Percentiles rank a stretch among this genome's conserved stretches.
Conservation (phyloP, 208 protist genomes). For the Wallacemonas sp. region DNA sequence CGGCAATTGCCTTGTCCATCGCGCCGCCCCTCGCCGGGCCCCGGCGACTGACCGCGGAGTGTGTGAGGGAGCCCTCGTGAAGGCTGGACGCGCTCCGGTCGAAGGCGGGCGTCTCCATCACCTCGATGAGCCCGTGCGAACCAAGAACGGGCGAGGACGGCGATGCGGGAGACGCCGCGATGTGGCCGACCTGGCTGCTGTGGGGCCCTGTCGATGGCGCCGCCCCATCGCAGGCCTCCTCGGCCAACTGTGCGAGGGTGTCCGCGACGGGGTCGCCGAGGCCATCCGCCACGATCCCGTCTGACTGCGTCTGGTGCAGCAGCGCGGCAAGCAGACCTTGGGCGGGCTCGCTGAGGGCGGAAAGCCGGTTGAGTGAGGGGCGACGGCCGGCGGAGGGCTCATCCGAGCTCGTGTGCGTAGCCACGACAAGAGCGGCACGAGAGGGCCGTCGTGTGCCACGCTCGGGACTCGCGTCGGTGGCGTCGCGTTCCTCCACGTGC, state of each 20-base stretch:
- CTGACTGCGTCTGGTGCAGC: neutral
- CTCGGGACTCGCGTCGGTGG: neutral
- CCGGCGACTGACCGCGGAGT: neutral
- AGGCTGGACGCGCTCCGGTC: too few relatives aligned
- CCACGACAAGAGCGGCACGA: too few relatives aligned
- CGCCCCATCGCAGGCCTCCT: slow-evolving; percentile 4
- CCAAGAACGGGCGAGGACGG: too few relatives aligned
- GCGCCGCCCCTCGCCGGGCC: neutral
- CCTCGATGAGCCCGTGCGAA: too few relatives aligned
- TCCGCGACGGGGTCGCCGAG: neutral
- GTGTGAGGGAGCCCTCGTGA: too few relatives aligned
- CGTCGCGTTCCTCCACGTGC: neutral
- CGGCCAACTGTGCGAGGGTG: neutral
- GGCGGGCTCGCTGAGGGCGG: neutral
- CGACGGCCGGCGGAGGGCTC: too few relatives aligned
- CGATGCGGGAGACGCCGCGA: too few relatives aligned
- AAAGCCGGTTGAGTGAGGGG: neutral
- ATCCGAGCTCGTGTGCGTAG: too few relatives aligned
- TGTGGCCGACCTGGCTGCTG: too few relatives aligned
- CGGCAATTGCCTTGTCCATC: neutral
- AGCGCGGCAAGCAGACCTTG: neutral
- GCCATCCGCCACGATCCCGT: neutral
- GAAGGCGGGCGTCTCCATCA: too few relatives aligned
- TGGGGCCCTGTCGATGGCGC: too few relatives aligned
- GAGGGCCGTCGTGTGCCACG: too few relatives aligned